A percentile compares a stretch with the other conserved stretches of the same genome.
phyloP scores from a whole-genome alignment of 2,329 filamentous ascomycete species.

The Tolypocladium pustulatum region DNA sequence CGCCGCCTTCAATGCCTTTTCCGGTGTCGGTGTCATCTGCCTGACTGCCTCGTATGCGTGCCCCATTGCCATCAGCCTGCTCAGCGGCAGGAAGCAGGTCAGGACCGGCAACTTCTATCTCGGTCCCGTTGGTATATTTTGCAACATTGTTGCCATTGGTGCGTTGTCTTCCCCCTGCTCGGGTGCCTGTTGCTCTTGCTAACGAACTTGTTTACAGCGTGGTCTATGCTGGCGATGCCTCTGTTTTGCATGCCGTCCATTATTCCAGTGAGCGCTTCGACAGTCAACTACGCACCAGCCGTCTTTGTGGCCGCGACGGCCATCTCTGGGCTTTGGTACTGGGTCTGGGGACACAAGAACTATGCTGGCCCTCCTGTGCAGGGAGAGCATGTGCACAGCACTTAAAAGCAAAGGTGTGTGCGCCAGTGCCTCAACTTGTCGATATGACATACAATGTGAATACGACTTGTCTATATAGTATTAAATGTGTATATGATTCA shows the following conservation, averaged over 20 bases:
- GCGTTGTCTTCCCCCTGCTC: constrained; percentile 17
- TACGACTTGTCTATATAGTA: neutral
- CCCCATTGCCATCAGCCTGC: constrained; percentile 54
- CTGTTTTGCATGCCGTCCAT: constrained; percentile 64
- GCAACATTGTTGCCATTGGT: constrained; percentile 57
- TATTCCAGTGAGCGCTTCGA: constrained; percentile 44
- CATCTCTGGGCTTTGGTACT: constrained; percentile 57
- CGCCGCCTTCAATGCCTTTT: constrained; percentile 64
- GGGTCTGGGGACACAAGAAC: constrained; percentile 58
- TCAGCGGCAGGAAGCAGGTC: constrained; percentile 49
- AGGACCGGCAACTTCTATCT: constrained; percentile 48
- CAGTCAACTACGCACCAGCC: constrained; percentile 65
- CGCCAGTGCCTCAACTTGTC: neutral
- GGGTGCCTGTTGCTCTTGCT: neutral
- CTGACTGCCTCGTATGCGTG: constrained; percentile 58
- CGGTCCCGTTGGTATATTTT: constrained; percentile 47
- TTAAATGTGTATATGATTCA: neutral
- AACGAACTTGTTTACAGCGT: constrained; percentile 30
- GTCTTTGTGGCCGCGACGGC: constrained; percentile 59
- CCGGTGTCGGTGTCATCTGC: constrained; percentile 59
- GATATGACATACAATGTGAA: neutral
- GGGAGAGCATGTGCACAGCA: constrained; percentile 13
- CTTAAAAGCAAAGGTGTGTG: neutral
- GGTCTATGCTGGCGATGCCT: constrained; percentile 58
- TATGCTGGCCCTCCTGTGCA: constrained; percentile 52